These are phyloP conservation scores for Torulaspora globosa DNA, from an alignment of 1,139 yeast genomes.

Conservation along the genomic window DNA sequence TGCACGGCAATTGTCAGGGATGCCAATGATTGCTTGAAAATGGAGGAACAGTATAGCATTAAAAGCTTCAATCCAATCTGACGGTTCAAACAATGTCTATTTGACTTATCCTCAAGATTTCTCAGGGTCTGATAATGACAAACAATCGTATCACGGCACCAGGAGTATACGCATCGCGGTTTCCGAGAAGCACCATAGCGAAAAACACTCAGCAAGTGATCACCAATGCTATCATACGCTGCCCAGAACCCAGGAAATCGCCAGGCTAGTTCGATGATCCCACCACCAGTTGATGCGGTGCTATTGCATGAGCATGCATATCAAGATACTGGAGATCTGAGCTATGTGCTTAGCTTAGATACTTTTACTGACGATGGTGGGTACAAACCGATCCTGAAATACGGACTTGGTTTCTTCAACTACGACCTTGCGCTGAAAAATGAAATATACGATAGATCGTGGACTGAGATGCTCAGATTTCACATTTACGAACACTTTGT, in stretches of 20 bases:
- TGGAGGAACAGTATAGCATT: background rate
- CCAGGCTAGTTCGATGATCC: slow-evolving; percentile 27
- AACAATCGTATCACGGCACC: background rate
- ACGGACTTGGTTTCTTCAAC: slow-evolving; percentile 38
- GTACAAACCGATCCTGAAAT: slow-evolving; percentile 29
- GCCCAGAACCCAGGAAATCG: background rate
- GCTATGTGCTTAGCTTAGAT: slow-evolving; percentile 27
- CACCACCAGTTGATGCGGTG: slow-evolving; percentile 37
- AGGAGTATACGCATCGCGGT: background rate
- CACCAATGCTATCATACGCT: background rate
- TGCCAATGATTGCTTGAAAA: too few species aligned
- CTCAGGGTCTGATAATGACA: background rate
- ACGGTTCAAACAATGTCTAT: background rate
- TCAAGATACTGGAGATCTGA: slow-evolving; percentile 33
- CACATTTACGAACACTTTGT: slow-evolving; percentile 28
- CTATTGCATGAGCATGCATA: slow-evolving; percentile 38
- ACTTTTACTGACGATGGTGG: slow-evolving; percentile 33
- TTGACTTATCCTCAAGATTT: background rate
- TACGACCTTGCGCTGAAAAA: slow-evolving; percentile 27
- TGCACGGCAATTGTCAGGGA: too few species aligned
- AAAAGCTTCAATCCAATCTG: too few species aligned
- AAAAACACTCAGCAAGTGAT: background rate
- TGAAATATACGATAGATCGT: slow-evolving; percentile 24
- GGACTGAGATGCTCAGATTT: slow-evolving; percentile 19
- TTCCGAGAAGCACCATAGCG: background rate